A percentile compares a stretch with the other conserved stretches of the same genome.
Conservation (phyloP, 2,329 filamentous ascomycete species). For the Cladosporium austrohemisphaericum region DNA sequence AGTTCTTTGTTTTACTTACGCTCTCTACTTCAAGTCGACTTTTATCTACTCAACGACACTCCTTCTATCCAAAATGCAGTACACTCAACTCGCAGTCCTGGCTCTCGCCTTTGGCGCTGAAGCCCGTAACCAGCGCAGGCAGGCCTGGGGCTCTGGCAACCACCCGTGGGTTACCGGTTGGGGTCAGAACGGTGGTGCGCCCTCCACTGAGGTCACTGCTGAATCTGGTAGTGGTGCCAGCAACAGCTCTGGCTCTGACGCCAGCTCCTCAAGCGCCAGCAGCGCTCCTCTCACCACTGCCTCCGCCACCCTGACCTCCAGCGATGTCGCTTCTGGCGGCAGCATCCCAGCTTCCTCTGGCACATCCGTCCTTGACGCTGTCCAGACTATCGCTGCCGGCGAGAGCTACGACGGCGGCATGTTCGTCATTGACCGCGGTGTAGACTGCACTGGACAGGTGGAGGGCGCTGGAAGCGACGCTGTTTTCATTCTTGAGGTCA, state of each 20-base stretch:
- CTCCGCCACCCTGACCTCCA: constrained; percentile 7
- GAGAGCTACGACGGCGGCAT: constrained; percentile 20
- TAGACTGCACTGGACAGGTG: constrained; percentile 40
- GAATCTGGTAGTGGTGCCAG: not conserved
- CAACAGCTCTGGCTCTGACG: not conserved
- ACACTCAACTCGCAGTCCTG: constrained; percentile 12
- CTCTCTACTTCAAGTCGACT: not conserved
- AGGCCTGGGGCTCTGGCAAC: not conserved
- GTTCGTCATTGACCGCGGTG: constrained; percentile 37
- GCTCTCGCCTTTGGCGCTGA: constrained; percentile 18
- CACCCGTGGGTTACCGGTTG: not conserved
- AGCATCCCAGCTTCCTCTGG: constrained; percentile 21
- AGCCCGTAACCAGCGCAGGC: constrained; percentile 7
- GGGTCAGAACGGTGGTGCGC: not conserved
- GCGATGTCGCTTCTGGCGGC: constrained; percentile 11
- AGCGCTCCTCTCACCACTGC: constrained; percentile 15
- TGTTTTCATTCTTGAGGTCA: constrained; percentile 49
- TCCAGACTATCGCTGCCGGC: constrained; percentile 25
- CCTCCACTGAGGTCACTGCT: not conserved
- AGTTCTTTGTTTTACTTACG: not conserved
- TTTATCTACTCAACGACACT: not conserved
- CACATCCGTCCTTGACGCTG: constrained; percentile 17
- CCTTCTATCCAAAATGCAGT: constrained; percentile 15
- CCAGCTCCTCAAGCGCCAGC: constrained; percentile 4
- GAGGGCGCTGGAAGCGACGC: constrained; percentile 46